Evolutionary conservation across 768 basidiomycete species (phyloP).

Genomic region (Boletus huronensis): DNA sequence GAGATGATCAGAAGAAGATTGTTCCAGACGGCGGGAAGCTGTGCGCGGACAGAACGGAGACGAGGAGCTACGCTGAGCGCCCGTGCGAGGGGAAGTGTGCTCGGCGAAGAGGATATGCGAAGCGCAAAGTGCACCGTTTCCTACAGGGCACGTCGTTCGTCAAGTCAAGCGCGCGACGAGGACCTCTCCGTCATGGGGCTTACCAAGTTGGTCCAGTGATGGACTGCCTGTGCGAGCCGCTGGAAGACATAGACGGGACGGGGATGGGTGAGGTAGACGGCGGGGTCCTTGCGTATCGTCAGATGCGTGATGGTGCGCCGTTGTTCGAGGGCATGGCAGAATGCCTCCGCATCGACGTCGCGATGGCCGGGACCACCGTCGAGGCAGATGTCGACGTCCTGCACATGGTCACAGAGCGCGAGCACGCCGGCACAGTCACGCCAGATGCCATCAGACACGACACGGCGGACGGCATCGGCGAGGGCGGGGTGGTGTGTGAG

Average conservation of each 20-base stretch:
- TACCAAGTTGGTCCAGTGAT: slow-evolving; percentile 46
- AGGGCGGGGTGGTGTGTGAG: slow-evolving; percentile 38
- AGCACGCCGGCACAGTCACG: slow-evolving; percentile 40
- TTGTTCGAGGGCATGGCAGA: slow-evolving; percentile 40
- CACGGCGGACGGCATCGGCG: slow-evolving; percentile 37
- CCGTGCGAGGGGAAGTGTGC: slow-evolving; percentile 27
- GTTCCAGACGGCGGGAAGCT: slow-evolving; percentile 60
- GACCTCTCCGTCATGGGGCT: slow-evolving; percentile 18
- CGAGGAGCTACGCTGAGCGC: slow-evolving; percentile 40
- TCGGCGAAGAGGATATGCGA: slow-evolving; percentile 44
- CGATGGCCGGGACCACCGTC: slow-evolving; percentile 17
- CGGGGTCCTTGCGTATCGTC: slow-evolving; percentile 48
- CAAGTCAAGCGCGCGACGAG: background rate
- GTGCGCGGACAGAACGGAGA: slow-evolving; percentile 49
- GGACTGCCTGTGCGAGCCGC: slow-evolving; percentile 44
- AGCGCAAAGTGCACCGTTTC: slow-evolving; percentile 53
- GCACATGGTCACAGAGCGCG: slow-evolving; percentile 21
- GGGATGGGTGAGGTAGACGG: slow-evolving; percentile 53
- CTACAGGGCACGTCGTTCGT: slow-evolving; percentile 30
- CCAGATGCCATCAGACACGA: slow-evolving; percentile 43
- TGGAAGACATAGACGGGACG: slow-evolving; percentile 44
- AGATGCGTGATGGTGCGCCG: slow-evolving; percentile 42
- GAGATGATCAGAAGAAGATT: slow-evolving; percentile 47
- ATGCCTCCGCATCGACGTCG: slow-evolving; percentile 31
- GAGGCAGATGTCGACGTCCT: slow-evolving; percentile 41